phyloP scores from a whole-genome alignment of 2,329 filamentous ascomycete species.

The Nannizziopsis arthrosporioides region DNA sequence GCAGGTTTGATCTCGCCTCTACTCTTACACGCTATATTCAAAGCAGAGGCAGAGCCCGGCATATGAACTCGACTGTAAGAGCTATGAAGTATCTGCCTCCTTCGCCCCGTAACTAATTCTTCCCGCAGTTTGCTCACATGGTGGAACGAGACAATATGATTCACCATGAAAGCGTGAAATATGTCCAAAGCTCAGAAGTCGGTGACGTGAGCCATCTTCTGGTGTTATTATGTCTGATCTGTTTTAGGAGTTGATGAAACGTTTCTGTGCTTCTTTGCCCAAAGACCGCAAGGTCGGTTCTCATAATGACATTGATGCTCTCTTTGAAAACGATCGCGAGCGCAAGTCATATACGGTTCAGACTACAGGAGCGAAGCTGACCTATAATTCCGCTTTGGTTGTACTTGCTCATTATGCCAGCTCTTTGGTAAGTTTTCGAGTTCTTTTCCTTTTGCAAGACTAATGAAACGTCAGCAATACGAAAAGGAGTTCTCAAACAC shows the following conservation, averaged over 20 bases:
- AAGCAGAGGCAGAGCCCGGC: slow-evolving; percentile 75
- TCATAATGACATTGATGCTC: slow-evolving; percentile 45
- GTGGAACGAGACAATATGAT: slow-evolving; percentile 60
- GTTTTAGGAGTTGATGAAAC: slow-evolving; percentile 47
- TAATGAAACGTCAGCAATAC: slow-evolving; percentile 27
- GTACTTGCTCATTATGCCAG: slow-evolving; percentile 63
- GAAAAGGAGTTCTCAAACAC: slow-evolving; percentile 39
- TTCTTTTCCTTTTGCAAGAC: background rate
- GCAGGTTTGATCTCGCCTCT: slow-evolving; percentile 69
- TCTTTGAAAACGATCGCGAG: slow-evolving; percentile 42
- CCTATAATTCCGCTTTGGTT: slow-evolving; percentile 59
- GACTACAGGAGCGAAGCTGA: slow-evolving; percentile 63
- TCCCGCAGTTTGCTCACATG: slow-evolving; percentile 61
- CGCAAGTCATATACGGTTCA: slow-evolving; percentile 49
- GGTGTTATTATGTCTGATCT: background rate
- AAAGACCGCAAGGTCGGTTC: slow-evolving; percentile 59
- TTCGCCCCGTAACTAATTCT: background rate
- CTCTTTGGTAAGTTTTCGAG: slow-evolving; percentile 41
- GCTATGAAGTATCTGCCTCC: background rate
- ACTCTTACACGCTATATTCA: slow-evolving; percentile 95
- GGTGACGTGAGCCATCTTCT: background rate
- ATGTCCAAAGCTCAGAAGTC: slow-evolving; percentile 37
- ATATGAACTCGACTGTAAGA: slow-evolving; percentile 52
- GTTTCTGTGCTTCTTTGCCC: slow-evolving; percentile 64
- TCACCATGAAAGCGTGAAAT: slow-evolving; percentile 48